phyloP scores from a whole-genome alignment of 768 basidiomycete genomes.

The Phlegmacium glaucopus region DNA sequence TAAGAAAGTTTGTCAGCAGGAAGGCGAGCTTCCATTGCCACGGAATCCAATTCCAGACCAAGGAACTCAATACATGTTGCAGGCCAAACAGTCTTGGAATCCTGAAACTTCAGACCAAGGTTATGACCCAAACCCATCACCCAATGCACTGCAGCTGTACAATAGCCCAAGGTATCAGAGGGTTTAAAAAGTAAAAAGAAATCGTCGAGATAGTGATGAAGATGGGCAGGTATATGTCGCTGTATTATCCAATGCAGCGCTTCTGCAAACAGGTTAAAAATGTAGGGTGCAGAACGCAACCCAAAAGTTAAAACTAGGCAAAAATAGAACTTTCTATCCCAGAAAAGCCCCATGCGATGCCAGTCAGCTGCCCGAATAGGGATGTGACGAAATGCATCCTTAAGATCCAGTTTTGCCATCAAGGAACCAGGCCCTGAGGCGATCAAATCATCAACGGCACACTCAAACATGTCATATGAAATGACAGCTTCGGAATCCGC shows the following conservation, averaged over 20 bases:
- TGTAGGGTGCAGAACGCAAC: conserved; percentile 30
- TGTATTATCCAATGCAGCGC: conserved; percentile 38
- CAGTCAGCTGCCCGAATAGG: conserved; percentile 27
- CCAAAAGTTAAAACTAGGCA: conserved; percentile 31
- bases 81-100: conserved; percentile 9
- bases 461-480: conserved; percentile 25
- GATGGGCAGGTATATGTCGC: conserved; percentile 25
- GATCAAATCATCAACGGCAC: conserved; percentile 19
- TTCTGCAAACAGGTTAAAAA: conserved; percentile 39
- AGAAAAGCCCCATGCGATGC: conserved; percentile 30
- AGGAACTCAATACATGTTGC: conserved; percentile 21
- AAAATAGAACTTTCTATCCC: conserved; percentile 26
- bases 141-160: conserved; percentile 24
- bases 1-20: conserved; percentile 27
- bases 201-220: conserved; percentile 34
- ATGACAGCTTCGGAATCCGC: conserved; percentile 25
- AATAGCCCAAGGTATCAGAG: background rate
- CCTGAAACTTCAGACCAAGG: conserved; percentile 26
- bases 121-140: conserved; percentile 20
- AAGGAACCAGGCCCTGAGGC: conserved; percentile 22
- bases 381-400: conserved; percentile 35
- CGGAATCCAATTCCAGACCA: conserved; percentile 16
- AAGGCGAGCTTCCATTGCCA: conserved; percentile 30
- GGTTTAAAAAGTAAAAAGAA: conserved; percentile 26
- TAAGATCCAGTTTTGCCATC: conserved; percentile 33